A percentile compares a stretch with the other conserved stretches of the same genome.
Evolutionary conservation across 345 rosid genomes (phyloP).

Genomic region (Gossypium arboreum): DNA sequence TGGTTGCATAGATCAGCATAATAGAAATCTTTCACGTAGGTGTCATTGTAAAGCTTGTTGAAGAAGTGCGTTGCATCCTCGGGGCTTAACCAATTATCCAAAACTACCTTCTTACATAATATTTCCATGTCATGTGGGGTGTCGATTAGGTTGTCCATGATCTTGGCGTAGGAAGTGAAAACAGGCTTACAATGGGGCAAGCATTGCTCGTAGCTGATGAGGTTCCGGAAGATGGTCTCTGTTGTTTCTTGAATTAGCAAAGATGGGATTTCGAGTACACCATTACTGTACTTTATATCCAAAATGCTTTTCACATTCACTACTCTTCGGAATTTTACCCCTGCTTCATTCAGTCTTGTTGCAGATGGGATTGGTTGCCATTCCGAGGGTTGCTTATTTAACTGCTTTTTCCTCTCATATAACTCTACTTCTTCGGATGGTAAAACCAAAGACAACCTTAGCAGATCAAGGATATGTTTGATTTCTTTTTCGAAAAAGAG

Average conservation of each 20-base stretch:
- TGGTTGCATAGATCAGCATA: neutral
- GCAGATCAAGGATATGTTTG: constrained; percentile 25
- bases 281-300: constrained; percentile 13
- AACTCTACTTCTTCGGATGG: neutral
- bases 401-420: neutral
- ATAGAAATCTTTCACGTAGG: neutral
- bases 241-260: constrained; percentile 26
- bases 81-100: neutral
- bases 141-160: neutral
- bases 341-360: neutral
- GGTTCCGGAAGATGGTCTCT: constrained; percentile 27
- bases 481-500: neutral
- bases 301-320: neutral
- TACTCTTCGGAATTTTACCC: neutral
- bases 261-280: constrained; percentile 27
- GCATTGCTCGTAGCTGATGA: constrained; percentile 35
- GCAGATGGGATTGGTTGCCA: constrained; percentile 15
- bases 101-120: neutral
- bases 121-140: neutral
- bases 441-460: constrained; percentile 11
- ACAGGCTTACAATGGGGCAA: neutral
- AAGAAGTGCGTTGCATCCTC: constrained; percentile 1
- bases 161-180: neutral
- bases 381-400: neutral
- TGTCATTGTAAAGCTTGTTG: neutral